A percentile compares a stretch with the other conserved stretches of the same genome.
phyloP scores from a whole-genome alignment of 2,329 filamentous ascomycete species.

The Fusarium sp. region DNA sequence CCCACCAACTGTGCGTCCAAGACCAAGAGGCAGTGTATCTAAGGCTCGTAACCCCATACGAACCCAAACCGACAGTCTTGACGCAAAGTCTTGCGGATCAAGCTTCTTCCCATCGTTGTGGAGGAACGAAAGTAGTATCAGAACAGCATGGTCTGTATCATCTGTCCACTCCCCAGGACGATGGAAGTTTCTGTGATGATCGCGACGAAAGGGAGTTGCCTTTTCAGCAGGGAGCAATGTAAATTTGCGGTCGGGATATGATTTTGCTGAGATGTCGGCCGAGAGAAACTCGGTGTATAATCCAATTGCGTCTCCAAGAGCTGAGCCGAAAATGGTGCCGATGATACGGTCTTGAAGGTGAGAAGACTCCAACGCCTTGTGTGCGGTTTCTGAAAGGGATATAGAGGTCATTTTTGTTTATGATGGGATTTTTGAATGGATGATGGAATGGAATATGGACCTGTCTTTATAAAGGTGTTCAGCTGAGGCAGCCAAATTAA shows the following conservation, averaged over 20 bases:
- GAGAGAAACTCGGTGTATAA: constrained; percentile 67
- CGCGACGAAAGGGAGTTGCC: constrained; percentile 59
- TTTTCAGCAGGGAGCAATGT: constrained; percentile 53
- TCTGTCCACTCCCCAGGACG: constrained; percentile 64
- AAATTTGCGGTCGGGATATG: constrained; percentile 58
- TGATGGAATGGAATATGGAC: not conserved
- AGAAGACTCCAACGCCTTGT: constrained; percentile 32
- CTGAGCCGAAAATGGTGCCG: constrained; percentile 64
- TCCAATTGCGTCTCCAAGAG: constrained; percentile 67
- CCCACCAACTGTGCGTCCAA: constrained; percentile 61
- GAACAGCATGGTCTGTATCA: constrained; percentile 66
- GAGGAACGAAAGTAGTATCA: constrained; percentile 63
- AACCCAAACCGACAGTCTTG: constrained; percentile 62
- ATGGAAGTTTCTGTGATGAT: constrained; percentile 60
- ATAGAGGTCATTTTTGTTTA: constrained; percentile 23
- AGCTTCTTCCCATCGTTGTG: constrained; percentile 57
- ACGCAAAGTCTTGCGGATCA: constrained; percentile 58
- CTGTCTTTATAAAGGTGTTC: not conserved
- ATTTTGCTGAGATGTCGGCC: constrained; percentile 48
- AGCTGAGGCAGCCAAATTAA: constrained; percentile 35
- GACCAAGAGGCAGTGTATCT: constrained; percentile 61
- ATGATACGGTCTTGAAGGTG: constrained; percentile 56
- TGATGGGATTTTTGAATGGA: not conserved
- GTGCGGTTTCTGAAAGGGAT: constrained; percentile 34
- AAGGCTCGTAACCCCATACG: constrained; percentile 61